phyloP scores from a whole-genome alignment of 2,329 filamentous ascomycete genomes.

The Septoria petroselini region DNA sequence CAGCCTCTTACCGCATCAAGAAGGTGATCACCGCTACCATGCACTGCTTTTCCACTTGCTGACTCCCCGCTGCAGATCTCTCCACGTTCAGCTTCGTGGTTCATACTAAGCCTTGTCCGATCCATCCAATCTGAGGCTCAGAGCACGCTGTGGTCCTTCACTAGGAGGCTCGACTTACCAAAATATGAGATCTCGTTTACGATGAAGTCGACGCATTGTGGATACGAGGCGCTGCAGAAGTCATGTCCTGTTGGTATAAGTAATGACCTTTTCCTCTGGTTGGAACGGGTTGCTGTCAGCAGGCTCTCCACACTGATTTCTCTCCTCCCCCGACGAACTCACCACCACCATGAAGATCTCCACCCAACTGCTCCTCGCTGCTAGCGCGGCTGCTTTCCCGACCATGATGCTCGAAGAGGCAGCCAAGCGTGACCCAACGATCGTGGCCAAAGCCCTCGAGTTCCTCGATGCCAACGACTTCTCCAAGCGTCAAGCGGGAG shows the following conservation, averaged over 20 bases:
- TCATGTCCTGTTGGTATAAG: neutral
- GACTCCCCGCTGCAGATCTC: slow-evolving; percentile 3
- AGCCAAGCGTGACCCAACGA: slow-evolving; percentile 8
- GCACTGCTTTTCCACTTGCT: slow-evolving; percentile 1
- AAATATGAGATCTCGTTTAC: neutral
- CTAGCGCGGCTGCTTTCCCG: slow-evolving; percentile 17
- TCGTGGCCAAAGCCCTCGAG: slow-evolving; percentile 10
- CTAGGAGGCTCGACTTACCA: slow-evolving; percentile 1
- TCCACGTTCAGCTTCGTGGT: neutral
- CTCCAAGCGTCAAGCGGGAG: slow-evolving; percentile 21
- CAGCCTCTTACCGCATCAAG: neutral
- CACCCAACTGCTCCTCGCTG: slow-evolving; percentile 6
- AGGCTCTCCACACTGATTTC: neutral
- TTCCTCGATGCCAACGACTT: slow-evolving; percentile 7
- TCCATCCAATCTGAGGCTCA: slow-evolving; percentile 7
- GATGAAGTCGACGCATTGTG: too few relatives aligned
- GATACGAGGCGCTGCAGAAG: too few relatives aligned
- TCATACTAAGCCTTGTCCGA: too few relatives aligned
- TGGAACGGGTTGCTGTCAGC: neutral
- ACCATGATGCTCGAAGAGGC: slow-evolving; percentile 15
- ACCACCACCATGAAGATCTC: slow-evolving; percentile 17
- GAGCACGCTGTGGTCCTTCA: neutral
- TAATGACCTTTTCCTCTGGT: neutral
- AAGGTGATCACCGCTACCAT: slow-evolving; percentile 2
- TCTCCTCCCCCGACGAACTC: neutral